These are phyloP conservation scores for Cladosporium sp. DNA, from an alignment of 2,329 filamentous ascomycete species.

Conservation along the genomic window DNA sequence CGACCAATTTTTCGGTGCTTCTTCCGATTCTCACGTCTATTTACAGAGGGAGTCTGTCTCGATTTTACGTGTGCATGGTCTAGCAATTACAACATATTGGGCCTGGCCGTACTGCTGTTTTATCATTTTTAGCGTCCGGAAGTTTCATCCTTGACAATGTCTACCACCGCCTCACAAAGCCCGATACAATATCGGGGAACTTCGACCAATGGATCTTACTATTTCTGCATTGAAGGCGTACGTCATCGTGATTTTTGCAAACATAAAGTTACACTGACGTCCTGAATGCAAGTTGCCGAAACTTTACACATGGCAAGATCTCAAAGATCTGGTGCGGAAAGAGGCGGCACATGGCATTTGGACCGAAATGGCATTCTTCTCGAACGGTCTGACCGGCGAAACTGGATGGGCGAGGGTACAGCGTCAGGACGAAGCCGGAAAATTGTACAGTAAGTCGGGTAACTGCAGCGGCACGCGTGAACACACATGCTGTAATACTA, in stretches of 20 bases:
- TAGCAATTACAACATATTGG: constrained; percentile 1
- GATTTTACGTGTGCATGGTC: not conserved
- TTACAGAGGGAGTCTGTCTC: not conserved
- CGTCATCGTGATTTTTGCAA: not conserved
- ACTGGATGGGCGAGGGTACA: constrained; percentile 30
- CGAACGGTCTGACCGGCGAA: constrained; percentile 23
- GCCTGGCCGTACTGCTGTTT: not conserved
- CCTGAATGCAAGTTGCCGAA: constrained; percentile 28
- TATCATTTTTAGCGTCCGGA: not conserved
- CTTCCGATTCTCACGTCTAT: not conserved
- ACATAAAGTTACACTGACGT: constrained; percentile 3
- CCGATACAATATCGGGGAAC: constrained; percentile 11
- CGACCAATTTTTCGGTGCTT: not conserved
- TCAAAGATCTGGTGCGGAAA: constrained; percentile 34
- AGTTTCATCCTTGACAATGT: not conserved
- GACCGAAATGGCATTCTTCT: constrained; percentile 30
- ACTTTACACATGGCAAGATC: constrained; percentile 35
- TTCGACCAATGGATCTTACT: constrained; percentile 8
- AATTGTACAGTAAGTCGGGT: constrained; percentile 29
- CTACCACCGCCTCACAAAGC: constrained; percentile 4
- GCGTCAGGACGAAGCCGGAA: constrained; percentile 28
- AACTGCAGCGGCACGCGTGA: not conserved
- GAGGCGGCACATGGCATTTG: constrained; percentile 33
- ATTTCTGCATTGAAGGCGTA: constrained; percentile 18
- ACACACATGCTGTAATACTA: constrained; percentile 5